Evolutionary conservation across 225 moss, liverwort and hornwort species (phyloP).

Genomic region (Climacium dendroides): DNA sequence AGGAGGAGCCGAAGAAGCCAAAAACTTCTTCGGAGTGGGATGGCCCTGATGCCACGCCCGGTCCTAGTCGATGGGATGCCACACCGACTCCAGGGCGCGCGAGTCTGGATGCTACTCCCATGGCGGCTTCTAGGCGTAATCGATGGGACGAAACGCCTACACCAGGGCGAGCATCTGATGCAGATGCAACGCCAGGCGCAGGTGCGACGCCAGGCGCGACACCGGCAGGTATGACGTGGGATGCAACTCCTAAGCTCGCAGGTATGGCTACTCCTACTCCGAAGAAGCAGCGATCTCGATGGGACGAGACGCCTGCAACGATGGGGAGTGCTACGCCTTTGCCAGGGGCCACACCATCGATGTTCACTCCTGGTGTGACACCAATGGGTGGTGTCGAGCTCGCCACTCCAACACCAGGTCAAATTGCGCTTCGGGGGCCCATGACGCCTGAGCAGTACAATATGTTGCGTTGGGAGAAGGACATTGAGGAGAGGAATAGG

Average conservation of each 20-base stretch:
- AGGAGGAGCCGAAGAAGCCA: slow-evolving; percentile 80
- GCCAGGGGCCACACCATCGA: slow-evolving; percentile 85
- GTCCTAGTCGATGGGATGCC: slow-evolving; percentile 96
- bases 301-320: slow-evolving; percentile 98
- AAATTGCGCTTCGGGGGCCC: slow-evolving; percentile 88
- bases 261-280: slow-evolving; percentile 97
- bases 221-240: slow-evolving; percentile 99
- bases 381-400: slow-evolving; percentile 94
- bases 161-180: slow-evolving; percentile 80
- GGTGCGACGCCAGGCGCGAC: slow-evolving; percentile 87
- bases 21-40: slow-evolving; percentile 94
- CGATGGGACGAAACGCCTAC: slow-evolving; percentile 99
- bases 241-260: slow-evolving; percentile 88
- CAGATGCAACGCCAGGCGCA: slow-evolving; percentile 95
- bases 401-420: slow-evolving; percentile 96
- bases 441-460: slow-evolving; percentile 99
- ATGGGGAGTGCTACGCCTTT: slow-evolving; percentile 97
- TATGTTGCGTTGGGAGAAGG: slow-evolving; percentile 99
- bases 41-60: slow-evolving; percentile 85
- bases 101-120: slow-evolving; percentile 82
- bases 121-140: slow-evolving; percentile 65
- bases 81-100: slow-evolving; percentile 89
- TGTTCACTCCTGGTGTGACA: slow-evolving; percentile 93
- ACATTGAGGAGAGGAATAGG: slow-evolving; percentile 94
- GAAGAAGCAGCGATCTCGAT: slow-evolving; percentile 97